phyloP scores from a whole-genome alignment of 352 stramenopile genomes.

The Discostella stelligera region DNA sequence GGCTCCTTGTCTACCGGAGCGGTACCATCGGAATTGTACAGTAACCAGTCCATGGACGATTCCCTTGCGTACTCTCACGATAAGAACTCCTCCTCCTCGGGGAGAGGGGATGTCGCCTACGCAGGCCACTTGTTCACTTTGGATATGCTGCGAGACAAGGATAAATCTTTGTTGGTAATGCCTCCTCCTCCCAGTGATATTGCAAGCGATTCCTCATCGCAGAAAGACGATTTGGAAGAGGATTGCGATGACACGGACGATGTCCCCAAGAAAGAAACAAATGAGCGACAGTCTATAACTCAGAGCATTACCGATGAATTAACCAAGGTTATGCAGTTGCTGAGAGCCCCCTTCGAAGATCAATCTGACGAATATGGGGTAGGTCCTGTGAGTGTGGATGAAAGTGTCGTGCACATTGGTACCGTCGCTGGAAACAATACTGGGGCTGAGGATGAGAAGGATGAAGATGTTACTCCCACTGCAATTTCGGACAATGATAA shows the following conservation, averaged over 20 bases:
- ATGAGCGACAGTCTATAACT: constrained; percentile 9
- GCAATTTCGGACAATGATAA: neutral
- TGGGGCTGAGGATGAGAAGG: neutral
- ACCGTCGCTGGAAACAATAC: neutral
- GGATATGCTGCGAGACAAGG: constrained; percentile 36
- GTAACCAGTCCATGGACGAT: constrained; percentile 25
- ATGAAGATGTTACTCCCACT: neutral
- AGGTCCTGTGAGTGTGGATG: neutral
- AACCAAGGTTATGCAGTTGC: constrained; percentile 36
- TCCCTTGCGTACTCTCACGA: constrained; percentile 3
- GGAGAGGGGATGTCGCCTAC: constrained; percentile 2
- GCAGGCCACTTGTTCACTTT: constrained; percentile 19
- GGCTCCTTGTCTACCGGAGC: constrained; percentile 19
- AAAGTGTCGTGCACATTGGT: constrained; percentile 12
- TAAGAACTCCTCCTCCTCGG: neutral
- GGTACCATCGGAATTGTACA: constrained; percentile 42
- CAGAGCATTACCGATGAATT: constrained; percentile 46
- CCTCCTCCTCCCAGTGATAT: constrained; percentile 41
- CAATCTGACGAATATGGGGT: neutral
- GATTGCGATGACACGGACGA: neutral
- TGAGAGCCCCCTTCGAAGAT: constrained; percentile 1
- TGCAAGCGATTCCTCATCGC: constrained; percentile 37
- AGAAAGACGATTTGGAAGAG: constrained; percentile 21
- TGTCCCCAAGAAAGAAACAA: neutral
- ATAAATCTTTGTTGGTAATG: constrained; percentile 24